A percentile compares a stretch with the other conserved stretches of the same genome.
Conservation (phyloP, 176 grass and related monocot genomes). For the Oryza coarctata region DNA sequence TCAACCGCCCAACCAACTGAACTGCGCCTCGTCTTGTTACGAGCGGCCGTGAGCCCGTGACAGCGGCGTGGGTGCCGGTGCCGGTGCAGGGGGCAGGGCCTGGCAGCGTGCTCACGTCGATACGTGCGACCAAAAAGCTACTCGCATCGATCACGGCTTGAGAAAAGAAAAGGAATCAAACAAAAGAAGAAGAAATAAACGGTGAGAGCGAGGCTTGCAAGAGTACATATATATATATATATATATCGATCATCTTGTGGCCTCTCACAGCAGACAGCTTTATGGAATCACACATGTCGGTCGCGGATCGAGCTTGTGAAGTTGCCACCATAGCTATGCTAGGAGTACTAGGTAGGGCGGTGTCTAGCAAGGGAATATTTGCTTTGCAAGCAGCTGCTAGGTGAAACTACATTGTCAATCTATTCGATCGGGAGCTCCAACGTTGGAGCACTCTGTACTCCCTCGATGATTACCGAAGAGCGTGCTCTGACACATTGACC, state of each 20-base stretch:
- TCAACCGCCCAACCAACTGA: not conserved
- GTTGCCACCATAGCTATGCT: not conserved
- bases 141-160: not conserved
- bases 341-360: not conserved
- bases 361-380: constrained; percentile 28
- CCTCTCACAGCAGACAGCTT: constrained; percentile 4
- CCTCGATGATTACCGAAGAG: not conserved
- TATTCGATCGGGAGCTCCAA: constrained; percentile 6
- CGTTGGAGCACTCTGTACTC: not conserved
- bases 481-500: not conserved
- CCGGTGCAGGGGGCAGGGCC: not conserved
- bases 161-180: not conserved
- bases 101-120: not conserved
- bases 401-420: constrained; percentile 27
- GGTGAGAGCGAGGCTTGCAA: not conserved
- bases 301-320: constrained; percentile 2
- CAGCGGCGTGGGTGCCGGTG: not conserved
- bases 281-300: not conserved
- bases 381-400: constrained; percentile 28
- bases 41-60: not conserved
- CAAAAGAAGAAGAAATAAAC: not conserved
- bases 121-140: not conserved
- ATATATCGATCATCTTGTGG: not conserved
- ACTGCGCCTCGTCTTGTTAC: not conserved
- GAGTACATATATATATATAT: not conserved